Evolutionary conservation across 768 basidiomycete species (phyloP), one percentile per base, ranked within the genome.

Genomic region (Botryobasidium botryosum): DNA sequence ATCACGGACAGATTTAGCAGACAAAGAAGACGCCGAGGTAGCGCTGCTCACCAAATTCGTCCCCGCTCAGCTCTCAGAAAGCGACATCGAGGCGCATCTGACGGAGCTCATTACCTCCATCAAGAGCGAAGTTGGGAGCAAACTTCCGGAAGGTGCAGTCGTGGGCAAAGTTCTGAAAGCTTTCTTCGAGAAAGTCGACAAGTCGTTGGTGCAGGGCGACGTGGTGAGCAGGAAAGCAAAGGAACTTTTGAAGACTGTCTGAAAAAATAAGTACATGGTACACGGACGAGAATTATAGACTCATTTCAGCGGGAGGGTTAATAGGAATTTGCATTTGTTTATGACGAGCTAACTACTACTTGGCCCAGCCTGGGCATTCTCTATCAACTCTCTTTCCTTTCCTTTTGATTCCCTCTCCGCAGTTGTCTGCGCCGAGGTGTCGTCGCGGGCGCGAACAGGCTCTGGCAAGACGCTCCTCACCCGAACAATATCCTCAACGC

Each of bases 401-500:
- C 15, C 41, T 5, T 5, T 27, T 47, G 21, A 27, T 27, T 31
- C 26, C 20, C 42, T 51, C 33, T 13, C 48, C 33, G 43, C 48
- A 26, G 56, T 43, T 35, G 55, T 50, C n/a, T 12, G 18, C 32
- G 18, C 21, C 25, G 8, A 27, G 25, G n/a, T 43, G 41, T 7
- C 21, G 28, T 31, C 8, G 41, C 41, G 15, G 35, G 43, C 5
- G 20, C 23, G 62, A 50, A 24, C 61, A 51, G 13, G 80, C n/a
- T n/a, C n/a, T n/a, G n/a, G 79, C 26, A 87, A 61, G n/a, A 72
- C 66, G 53, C 83, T 85, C 51, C 81, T 64, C 57, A 86, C 66
- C 52, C 74, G 65, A 58, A 78, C 70, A 49, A 94, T 66, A 52
- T 94, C 85, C 51, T 82, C 78, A 44, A 85, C 70, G 53, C 85